Conservation (phyloP, 306 rosid species). For the Canavalia ensiformis region DNA sequence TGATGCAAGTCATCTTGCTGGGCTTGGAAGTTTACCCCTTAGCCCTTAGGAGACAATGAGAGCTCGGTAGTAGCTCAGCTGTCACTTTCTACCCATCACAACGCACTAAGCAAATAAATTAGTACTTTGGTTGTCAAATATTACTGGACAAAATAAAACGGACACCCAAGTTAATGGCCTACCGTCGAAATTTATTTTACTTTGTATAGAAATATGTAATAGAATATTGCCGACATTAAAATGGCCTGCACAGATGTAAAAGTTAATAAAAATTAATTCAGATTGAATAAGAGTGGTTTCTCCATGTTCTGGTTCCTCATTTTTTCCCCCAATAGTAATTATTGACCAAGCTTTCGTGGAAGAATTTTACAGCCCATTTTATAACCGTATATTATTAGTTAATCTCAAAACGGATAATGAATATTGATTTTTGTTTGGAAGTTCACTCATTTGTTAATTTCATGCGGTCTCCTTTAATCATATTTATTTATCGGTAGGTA, state of each 20-base stretch:
- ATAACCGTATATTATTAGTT: background rate
- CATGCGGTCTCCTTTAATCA: too few species aligned
- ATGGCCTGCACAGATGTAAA: background rate
- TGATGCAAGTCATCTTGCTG: background rate
- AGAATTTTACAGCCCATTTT: background rate
- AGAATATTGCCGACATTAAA: background rate
- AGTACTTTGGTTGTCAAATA: conserved; percentile 44
- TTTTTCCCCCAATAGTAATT: background rate
- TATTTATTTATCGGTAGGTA: too few species aligned
- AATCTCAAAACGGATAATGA: background rate
- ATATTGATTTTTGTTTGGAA: background rate
- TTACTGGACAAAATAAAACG: conserved; percentile 53
- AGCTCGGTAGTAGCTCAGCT: background rate
- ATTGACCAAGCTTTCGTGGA: background rate
- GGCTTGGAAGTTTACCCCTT: background rate
- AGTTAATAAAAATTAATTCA: too few species aligned
- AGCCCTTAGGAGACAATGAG: background rate
- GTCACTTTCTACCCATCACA: conserved; percentile 32
- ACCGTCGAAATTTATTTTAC: conserved; percentile 30
- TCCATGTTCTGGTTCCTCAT: background rate
- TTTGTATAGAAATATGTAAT: background rate
- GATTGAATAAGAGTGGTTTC: background rate
- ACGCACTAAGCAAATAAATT: background rate
- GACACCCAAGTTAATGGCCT: conserved; percentile 34
- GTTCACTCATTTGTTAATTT: background rate